Evolutionary conservation across 495 filamentous ascomycete species (phyloP).

Genomic region (Entonaema liquescens): DNA sequence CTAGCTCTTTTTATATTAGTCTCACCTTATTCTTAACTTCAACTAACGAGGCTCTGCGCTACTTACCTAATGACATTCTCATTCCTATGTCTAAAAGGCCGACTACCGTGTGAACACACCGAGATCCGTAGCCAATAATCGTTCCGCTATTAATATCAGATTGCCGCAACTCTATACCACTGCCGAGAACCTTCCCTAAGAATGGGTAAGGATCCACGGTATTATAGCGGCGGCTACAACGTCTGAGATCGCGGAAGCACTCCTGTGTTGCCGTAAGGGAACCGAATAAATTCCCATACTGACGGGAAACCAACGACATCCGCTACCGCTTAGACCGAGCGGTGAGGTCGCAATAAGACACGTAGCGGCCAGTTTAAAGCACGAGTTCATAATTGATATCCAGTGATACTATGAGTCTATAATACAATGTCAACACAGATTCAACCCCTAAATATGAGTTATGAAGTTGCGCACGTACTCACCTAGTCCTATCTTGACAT

Average conservation of each 20-base stretch:
- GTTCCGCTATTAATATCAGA: not conserved
- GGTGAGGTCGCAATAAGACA: constrained; percentile 4
- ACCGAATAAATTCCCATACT: not conserved
- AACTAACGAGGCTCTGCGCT: constrained; percentile 30
- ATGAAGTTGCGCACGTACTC: no score
- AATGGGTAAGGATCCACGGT: not conserved
- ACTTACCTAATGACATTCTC: constrained; percentile 18
- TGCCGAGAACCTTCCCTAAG: not conserved
- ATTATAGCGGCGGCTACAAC: constrained; percentile 9
- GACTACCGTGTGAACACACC: constrained; percentile 38
- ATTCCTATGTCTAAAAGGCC: constrained; percentile 3
- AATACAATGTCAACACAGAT: not conserved
- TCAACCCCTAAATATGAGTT: not conserved
- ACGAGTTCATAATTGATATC: not conserved
- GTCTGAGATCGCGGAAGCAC: not conserved
- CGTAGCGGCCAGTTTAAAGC: not conserved
- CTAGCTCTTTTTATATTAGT: constrained; percentile 8
- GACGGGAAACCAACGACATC: not conserved
- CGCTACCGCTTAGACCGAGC: not conserved
- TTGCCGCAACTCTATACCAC: constrained; percentile 11
- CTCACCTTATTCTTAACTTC: constrained; percentile 20
- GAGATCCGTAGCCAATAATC: constrained; percentile 32
- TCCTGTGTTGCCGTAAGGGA: not conserved
- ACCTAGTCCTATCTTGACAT: no score
- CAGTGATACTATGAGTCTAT: not conserved